phyloP scores from a whole-genome alignment of 208 protist species.

The Leishmania tarentolae region DNA sequence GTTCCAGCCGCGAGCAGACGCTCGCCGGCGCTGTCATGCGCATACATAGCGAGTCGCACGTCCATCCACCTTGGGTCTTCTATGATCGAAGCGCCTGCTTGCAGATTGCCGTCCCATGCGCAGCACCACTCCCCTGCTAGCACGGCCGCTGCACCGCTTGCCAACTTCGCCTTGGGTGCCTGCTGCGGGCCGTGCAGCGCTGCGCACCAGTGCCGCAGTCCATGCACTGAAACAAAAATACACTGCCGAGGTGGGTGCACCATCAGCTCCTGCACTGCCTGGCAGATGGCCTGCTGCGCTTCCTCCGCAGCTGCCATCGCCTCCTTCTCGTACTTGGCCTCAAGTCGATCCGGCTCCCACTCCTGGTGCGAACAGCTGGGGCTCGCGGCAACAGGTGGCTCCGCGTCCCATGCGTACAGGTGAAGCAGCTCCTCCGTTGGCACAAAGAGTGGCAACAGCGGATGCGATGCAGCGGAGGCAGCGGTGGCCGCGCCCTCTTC shows the following conservation, averaged over 20 bases:
- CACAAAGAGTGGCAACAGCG: neutral
- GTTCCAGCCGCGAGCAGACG: conserved; percentile 26
- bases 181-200: conserved; percentile 9
- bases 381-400: conserved; percentile 14
- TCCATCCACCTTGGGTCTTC: conserved; percentile 29
- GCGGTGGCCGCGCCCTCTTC: neutral
- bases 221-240: conserved; percentile 22
- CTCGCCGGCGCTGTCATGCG: conserved; percentile 15
- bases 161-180: neutral
- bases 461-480: neutral
- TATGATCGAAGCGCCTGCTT: neutral
- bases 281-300: conserved; percentile 5
- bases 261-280: conserved; percentile 11
- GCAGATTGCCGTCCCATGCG: neutral
- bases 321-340: conserved; percentile 10
- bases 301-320: conserved; percentile 6
- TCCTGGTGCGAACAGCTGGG: neutral
- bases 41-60: conserved; percentile 23
- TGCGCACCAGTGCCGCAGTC: conserved; percentile 14
- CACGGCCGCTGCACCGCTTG: neutral
- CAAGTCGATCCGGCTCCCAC: neutral
- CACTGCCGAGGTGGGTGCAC: conserved; percentile 30
- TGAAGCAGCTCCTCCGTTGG: conserved; percentile 1
- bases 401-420: conserved; percentile 14
- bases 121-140: neutral